Evolutionary conservation across 2,329 filamentous ascomycete species (phyloP), one percentile per base, ranked within the genome.

Genomic region (Dactylella cylindrospora): DNA sequence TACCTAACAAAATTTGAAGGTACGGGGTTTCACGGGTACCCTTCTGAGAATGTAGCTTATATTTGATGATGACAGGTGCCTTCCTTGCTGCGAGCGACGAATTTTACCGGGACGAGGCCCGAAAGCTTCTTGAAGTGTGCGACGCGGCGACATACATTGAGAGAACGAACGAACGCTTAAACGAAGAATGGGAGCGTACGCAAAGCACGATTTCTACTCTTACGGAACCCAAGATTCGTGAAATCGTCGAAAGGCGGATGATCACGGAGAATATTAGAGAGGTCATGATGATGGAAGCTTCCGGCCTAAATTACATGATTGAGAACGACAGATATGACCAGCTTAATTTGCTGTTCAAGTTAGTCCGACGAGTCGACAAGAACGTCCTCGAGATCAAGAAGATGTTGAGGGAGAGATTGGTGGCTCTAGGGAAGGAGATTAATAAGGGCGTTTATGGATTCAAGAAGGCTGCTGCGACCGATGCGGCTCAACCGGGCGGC

Each of bases 271-370:
- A 93, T 67, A 81, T 97, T 54, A 77, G 81, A 17, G 89, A 94
- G 12, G 85, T 98, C 49, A 79, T 97, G 61, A 82, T 84, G 41
- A 83, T 96, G 73, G 89, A 96, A 68, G 81, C 81, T 4, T 95
- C 85, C 64, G 93, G 93, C 0, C 79, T 96, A 33, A 83, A 81
- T 65, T 84, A 84, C 70, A 97, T 98, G 91, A 83, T 97, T 43
- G 88, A 95, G 72, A 90, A 95, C 68, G 86, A 96, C 72, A 83
- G 85, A 65, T 69, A 86, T 26, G 82, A 86, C 3, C 90, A 95
- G 68, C 76, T 98, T 7, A 77, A 79, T n/a, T 84, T 90, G 43
- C 77, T 97, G 2, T 97, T 93, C 72, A 79, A 83, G 13, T 79
- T 97, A 2, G 85, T 95, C 51, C 76, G 80, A 7, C 80, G 88